Conservation (phyloP, 495 filamentous ascomycete species). For the Xanthoparmelia taractica region DNA sequence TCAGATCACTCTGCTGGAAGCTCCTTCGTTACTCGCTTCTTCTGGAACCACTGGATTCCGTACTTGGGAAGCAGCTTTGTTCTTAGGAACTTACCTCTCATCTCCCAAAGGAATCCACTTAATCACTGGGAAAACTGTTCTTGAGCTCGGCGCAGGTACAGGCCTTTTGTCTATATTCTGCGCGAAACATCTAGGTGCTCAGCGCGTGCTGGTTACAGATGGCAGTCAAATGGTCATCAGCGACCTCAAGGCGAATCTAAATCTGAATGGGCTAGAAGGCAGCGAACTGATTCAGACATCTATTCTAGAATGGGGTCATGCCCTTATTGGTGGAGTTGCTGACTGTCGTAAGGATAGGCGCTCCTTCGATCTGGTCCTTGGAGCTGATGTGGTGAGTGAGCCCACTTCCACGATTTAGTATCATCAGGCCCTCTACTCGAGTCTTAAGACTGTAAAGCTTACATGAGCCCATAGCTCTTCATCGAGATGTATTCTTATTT, state of each 20-base stretch:
- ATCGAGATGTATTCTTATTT: background rate
- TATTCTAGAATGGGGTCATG: slow-evolving; percentile 55
- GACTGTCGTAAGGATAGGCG: slow-evolving; percentile 22
- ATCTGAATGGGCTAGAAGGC: slow-evolving; percentile 54
- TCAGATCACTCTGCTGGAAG: slow-evolving; percentile 57
- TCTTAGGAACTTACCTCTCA: slow-evolving; percentile 67
- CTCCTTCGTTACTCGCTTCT: slow-evolving; percentile 62
- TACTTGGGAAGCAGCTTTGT: slow-evolving; percentile 92
- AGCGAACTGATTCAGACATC: slow-evolving; percentile 36
- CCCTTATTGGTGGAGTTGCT: slow-evolving; percentile 28
- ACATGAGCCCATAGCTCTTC: background rate
- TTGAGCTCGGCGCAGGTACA: slow-evolving; percentile 88
- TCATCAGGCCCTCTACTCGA: background rate
- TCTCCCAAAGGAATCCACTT: slow-evolving; percentile 34
- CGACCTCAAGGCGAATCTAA: slow-evolving; percentile 57
- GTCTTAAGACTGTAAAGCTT: background rate
- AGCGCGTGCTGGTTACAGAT: slow-evolving; percentile 65
- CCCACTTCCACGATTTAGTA: background rate
- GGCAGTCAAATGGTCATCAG: slow-evolving; percentile 67
- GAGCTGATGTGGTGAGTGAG: slow-evolving; percentile 38
- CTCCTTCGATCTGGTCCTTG: slow-evolving; percentile 33
- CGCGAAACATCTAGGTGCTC: slow-evolving; percentile 60
- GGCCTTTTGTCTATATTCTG: slow-evolving; percentile 79
- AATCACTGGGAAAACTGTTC: slow-evolving; percentile 51
- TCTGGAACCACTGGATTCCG: slow-evolving; percentile 76